A percentile compares a stretch with the other conserved stretches of the same genome.
Conservation (phyloP, 164 flowering plant genomes). For the Tetrastigma voinierianum region DNA sequence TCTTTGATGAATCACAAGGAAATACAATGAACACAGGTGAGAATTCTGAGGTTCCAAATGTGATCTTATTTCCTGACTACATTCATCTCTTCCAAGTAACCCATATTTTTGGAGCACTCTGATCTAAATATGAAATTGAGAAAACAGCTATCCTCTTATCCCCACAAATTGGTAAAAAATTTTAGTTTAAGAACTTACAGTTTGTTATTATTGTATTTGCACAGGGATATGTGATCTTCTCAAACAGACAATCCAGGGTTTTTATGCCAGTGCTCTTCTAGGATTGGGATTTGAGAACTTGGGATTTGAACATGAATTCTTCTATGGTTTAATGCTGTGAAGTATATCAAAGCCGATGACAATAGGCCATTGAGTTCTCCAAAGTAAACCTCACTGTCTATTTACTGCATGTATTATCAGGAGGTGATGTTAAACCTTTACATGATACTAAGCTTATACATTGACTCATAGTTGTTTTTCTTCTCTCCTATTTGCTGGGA, state of each 20-base stretch:
- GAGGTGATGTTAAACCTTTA: neutral
- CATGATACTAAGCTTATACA: neutral
- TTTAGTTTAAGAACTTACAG: neutral
- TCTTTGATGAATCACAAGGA: constrained; percentile 11
- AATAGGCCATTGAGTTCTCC: neutral
- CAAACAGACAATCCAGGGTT: constrained; percentile 24
- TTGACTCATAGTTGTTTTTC: neutral
- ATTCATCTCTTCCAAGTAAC: neutral
- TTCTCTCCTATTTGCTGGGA: neutral
- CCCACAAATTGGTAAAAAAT: neutral
- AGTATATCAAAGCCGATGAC: constrained; percentile 13
- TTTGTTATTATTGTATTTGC: constrained; percentile 9
- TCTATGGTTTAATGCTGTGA: constrained; percentile 42
- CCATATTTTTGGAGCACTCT: neutral
- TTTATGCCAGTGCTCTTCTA: constrained; percentile 36
- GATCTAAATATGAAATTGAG: neutral
- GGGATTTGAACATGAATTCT: constrained; percentile 51
- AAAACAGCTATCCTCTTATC: neutral
- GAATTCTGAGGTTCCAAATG: neutral
- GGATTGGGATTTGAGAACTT: constrained; percentile 41
- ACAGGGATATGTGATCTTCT: constrained; percentile 33
- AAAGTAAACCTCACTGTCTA: neutral
- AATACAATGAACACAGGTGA: constrained; percentile 26
- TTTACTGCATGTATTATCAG: neutral
- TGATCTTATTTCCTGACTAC: neutral